Conservation (phyloP, 1,284 basidiomycete genomes). For the Apiotrichum veenhuisii region DNA sequence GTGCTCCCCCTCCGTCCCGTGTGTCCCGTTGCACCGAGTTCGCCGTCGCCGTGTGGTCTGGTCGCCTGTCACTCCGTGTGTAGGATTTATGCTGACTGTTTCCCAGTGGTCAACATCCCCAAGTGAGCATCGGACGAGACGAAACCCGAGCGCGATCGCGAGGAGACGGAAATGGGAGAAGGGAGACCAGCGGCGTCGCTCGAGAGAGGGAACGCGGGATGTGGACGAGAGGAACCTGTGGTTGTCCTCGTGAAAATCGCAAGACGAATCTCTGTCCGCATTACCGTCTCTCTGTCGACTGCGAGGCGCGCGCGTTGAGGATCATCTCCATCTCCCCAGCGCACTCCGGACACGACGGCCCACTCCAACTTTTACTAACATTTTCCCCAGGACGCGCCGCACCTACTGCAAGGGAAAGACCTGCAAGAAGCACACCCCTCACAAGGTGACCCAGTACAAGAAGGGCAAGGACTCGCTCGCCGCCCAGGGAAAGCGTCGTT, state of each 20-base stretch:
- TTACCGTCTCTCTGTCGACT: no score
- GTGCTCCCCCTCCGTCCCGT: no score
- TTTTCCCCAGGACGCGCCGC: conserved; percentile 47
- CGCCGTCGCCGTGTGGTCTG: no score
- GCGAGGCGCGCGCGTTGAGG: no score
- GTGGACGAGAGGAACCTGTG: no score
- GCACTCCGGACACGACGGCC: no score
- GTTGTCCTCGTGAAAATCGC: no score
- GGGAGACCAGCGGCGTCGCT: background rate
- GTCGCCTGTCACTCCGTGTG: no score
- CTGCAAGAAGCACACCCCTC: conserved; percentile 99
- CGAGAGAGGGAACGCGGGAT: no score
- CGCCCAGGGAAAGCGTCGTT: conserved; percentile 99
- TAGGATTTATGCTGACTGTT: background rate
- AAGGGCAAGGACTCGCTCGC: conserved; percentile 95
- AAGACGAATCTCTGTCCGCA: no score
- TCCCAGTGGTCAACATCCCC: conserved; percentile 6
- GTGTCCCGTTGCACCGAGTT: no score
- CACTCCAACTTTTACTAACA: background rate
- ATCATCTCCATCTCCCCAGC: no score
- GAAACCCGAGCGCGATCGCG: background rate
- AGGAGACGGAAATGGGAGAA: background rate
- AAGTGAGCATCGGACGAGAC: conserved; percentile 4
- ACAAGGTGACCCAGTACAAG: conserved; percentile 97
- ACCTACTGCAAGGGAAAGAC: conserved; percentile 91